Evolutionary conservation across 1,284 basidiomycete genomes (phyloP).

Genomic region (Trichosporon ovoides): DNA sequence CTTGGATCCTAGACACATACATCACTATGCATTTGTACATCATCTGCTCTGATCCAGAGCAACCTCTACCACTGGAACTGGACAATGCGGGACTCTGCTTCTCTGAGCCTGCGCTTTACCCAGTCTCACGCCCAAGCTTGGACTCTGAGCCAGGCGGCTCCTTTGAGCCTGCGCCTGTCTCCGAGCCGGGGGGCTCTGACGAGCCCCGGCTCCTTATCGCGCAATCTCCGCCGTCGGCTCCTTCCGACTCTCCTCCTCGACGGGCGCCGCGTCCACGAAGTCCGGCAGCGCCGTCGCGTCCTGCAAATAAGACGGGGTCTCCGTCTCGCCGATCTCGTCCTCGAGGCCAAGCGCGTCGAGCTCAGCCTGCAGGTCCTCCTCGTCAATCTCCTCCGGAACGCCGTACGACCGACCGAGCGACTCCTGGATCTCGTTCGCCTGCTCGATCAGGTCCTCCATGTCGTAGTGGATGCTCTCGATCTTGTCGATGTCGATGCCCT

Average conservation of each 20-base stretch:
- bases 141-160: too few species aligned
- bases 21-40: slow-evolving; percentile 1
- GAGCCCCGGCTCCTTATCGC: too few species aligned
- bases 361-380: slow-evolving; percentile 94
- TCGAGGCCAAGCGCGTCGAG: slow-evolving; percentile 74
- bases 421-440: slow-evolving; percentile 97
- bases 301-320: slow-evolving; percentile 74
- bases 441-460: slow-evolving; percentile 96
- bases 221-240: slow-evolving; percentile 29
- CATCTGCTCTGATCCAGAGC: not conserved
- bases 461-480: slow-evolving; percentile 97
- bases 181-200: too few species aligned
- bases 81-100: too few species aligned
- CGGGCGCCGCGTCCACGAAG: slow-evolving; percentile 77
- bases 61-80: too few species aligned
- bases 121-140: too few species aligned
- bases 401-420: slow-evolving; percentile 87
- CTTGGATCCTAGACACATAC: too few species aligned
- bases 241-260: slow-evolving; percentile 34
- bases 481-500: slow-evolving; percentile 96
- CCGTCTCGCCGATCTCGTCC: slow-evolving; percentile 72
- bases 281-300: slow-evolving; percentile 82
- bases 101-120: too few species aligned
- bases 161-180: too few species aligned
- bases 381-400: slow-evolving; percentile 96